Percentiles rank a stretch among this genome's conserved stretches.
phyloP scores from a whole-genome alignment of 2,329 filamentous ascomycete genomes.

The Neonectria hederae region DNA sequence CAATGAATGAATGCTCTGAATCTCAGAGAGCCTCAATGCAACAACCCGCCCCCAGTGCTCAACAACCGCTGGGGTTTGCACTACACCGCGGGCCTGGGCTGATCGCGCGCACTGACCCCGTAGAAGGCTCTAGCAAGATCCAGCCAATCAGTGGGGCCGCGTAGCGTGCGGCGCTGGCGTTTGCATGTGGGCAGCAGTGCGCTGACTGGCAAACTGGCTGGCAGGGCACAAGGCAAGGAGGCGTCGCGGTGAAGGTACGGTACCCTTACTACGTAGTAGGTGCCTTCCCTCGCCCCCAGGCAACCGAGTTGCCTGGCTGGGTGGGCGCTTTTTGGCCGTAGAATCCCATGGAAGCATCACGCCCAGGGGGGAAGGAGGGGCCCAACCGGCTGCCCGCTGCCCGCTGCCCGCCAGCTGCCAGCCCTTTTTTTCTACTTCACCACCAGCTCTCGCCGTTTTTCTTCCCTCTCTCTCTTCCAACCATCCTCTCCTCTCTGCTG shows the following conservation, averaged over 20 bases:
- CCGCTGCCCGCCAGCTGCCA: conserved; percentile 27
- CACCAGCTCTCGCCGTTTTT: conserved; percentile 40
- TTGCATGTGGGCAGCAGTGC: conserved; percentile 17
- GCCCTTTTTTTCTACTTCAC: conserved; percentile 51
- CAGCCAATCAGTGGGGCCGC: conserved; percentile 34
- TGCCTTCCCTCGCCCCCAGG: not conserved
- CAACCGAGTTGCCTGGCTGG: conserved; percentile 22
- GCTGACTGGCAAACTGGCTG: conserved; percentile 3
- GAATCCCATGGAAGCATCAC: conserved; percentile 59
- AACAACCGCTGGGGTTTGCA: not conserved
- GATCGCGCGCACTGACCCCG: conserved; percentile 8
- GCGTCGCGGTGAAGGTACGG: not conserved
- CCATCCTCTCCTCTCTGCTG: conserved; percentile 33
- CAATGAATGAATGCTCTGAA: not conserved
- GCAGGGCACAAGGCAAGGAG: not conserved
- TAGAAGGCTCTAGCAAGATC: conserved; percentile 39
- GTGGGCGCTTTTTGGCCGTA: conserved; percentile 46
- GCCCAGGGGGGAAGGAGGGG: conserved; percentile 44
- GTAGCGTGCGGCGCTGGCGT: conserved; percentile 19
- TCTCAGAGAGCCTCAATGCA: not conserved
- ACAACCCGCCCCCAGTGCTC: not conserved
- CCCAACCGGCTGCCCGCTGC: conserved; percentile 21
- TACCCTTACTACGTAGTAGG: not conserved
- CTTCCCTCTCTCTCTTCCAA: conserved; percentile 33
- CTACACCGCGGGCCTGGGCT: not conserved